Base-by-base conservation (phyloP, 2,329 filamentous ascomycete species). In the Fonsecaea pedrosoi region DNA sequence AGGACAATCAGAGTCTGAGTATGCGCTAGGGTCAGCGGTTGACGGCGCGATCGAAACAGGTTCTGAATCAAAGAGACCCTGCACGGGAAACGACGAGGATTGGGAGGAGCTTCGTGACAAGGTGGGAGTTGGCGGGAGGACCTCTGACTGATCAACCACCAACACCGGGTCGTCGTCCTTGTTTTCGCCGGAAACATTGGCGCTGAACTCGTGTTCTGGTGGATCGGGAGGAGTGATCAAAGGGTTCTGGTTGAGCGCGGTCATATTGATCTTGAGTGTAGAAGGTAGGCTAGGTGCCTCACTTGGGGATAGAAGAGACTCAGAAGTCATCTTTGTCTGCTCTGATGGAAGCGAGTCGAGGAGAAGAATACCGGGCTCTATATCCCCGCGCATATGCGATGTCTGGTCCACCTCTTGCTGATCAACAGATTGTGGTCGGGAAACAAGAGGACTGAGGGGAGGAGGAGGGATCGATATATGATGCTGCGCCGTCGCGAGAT, bases 91-190 rank as follows among this genome's bases (percentile, higher is more conserved):
- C 10, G 30, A 37, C 3, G 53, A 55, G 34, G 53, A 55, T 35
- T 55, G 53, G 35, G 53, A 55, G 18, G 53, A 34, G n/a, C 30
- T 55, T 55, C 53, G 53, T 15, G 53, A 55, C 53, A 55, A 12
- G 8, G 10, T 15, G 53, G 34, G 53, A n/a, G 34, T 55, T 21
- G 53, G 53, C 6, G 53, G 34, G 5, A 37, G 53, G 12, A 34
- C 18, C 8, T n/a, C 53, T 30, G 15, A n/a, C 2, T 34, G 5
- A n/a, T 32, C 53, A 35, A 32, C n/a, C 25, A 54, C 53, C 30
- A 37, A 15, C 13, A 55, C 30, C 15, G 45, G 45, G 45, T 55
- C 53, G n/a, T 55, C 25, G 53, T 18, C n/a, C 53, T 55, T 55
- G 53, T 55, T 7, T 10, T 21, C 53, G 7, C 8, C 13, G 4